Conservation (phyloP, 1,139 yeast species). For the Yamadazyma diddensiae region DNA sequence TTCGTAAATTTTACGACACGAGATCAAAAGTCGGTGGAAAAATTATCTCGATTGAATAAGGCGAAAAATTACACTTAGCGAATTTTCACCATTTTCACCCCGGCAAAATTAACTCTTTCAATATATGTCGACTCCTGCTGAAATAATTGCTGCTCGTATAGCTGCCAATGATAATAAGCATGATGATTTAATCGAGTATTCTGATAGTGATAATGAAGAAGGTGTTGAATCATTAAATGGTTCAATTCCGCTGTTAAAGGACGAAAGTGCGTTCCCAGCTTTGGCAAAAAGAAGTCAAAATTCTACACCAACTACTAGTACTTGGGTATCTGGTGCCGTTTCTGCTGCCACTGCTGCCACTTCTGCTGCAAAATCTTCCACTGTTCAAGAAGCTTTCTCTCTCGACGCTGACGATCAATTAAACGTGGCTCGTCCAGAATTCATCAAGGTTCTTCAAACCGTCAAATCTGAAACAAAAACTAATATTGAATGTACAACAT, state of each 20-base stretch:
- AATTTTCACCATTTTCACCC: too few species aligned
- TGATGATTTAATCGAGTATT: constrained; percentile 8
- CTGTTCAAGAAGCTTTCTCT: constrained; percentile 72
- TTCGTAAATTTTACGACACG: too few species aligned
- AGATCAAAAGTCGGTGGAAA: too few species aligned
- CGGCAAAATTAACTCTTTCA: too few species aligned
- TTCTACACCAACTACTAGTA: constrained; percentile 17
- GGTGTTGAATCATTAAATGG: constrained; percentile 16
- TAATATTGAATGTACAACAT: constrained; percentile 79
- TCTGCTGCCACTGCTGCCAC: constrained; percentile 16
- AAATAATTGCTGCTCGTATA: constrained; percentile 54
- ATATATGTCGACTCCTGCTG: constrained; percentile 67
- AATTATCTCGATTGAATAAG: too few species aligned
- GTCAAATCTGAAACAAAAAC: constrained; percentile 64
- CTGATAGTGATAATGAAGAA: constrained; percentile 11
- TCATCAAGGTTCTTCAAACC: constrained; percentile 58
- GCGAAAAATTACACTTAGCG: too few species aligned
- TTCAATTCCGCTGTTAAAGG: constrained; percentile 36
- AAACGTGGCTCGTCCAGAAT: constrained; percentile 61
- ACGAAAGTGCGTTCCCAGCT: constrained; percentile 69
- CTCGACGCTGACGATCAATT: constrained; percentile 66
- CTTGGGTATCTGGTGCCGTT: constrained; percentile 16
- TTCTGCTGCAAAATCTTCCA: constrained; percentile 27
- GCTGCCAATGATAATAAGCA: constrained; percentile 24
- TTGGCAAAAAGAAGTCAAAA: constrained; percentile 48